Evolutionary conservation across 1,284 basidiomycete species (phyloP).

Genomic region (Meira miltonrushii): DNA sequence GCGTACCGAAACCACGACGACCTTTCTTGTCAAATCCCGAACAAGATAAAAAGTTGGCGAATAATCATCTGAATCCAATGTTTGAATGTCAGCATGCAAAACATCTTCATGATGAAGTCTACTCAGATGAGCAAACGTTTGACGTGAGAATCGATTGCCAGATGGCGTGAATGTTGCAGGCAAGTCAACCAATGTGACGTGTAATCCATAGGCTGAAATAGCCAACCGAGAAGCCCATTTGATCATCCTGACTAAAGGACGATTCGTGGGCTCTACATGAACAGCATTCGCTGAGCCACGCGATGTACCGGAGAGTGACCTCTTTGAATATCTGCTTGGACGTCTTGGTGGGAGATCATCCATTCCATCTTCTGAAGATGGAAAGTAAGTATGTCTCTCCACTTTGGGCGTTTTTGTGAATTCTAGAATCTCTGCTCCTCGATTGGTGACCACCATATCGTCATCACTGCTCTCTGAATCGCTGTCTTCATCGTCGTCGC

Average conservation of each 20-base stretch:
- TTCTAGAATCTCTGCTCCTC: slow-evolving; percentile 43
- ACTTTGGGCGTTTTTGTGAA: slow-evolving; percentile 39
- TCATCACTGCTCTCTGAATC: slow-evolving; percentile 33
- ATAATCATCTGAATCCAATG: slow-evolving; percentile 29
- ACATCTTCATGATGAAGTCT: slow-evolving; percentile 45
- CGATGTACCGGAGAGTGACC: slow-evolving; percentile 23
- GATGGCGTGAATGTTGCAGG: slow-evolving; percentile 49
- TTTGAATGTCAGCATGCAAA: slow-evolving; percentile 50
- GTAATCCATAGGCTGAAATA: slow-evolving; percentile 40
- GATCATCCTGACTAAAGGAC: slow-evolving; percentile 37
- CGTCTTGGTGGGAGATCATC: no score
- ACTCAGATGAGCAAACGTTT: slow-evolving; percentile 48
- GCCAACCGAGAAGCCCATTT: slow-evolving; percentile 50
- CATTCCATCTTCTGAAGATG: background rate
- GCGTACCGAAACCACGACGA: slow-evolving; percentile 46
- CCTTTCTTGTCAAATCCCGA: slow-evolving; percentile 42
- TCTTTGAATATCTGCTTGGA: background rate
- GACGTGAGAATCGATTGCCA: slow-evolving; percentile 42
- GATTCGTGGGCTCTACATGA: slow-evolving; percentile 30
- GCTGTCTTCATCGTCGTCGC: slow-evolving; percentile 7
- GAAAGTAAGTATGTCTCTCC: slow-evolving; percentile 13
- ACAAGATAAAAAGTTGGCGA: slow-evolving; percentile 49
- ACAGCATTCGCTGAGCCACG: slow-evolving; percentile 43
- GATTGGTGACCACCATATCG: slow-evolving; percentile 46
- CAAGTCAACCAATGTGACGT: slow-evolving; percentile 33